phyloP scores from a whole-genome alignment of 2,329 filamentous ascomycete genomes.

The Botrytis fragariae region DNA sequence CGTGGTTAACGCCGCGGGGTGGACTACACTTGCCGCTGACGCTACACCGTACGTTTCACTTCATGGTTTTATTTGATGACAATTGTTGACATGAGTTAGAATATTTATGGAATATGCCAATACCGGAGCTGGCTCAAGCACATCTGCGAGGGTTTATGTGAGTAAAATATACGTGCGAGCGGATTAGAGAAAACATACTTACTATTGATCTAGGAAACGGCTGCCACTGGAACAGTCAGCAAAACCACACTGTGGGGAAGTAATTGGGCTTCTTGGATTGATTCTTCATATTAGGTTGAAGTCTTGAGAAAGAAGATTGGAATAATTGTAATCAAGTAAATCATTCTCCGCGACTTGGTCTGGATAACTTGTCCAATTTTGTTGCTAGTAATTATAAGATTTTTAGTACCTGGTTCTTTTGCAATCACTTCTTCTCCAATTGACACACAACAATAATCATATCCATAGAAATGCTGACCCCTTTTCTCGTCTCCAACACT shows the following conservation, averaged over 20 bases:
- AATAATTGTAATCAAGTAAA: background rate
- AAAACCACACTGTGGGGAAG: constrained; percentile 5
- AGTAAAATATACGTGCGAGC: background rate
- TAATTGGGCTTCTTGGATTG: constrained; percentile 9
- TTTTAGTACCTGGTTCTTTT: background rate
- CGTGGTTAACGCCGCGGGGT: constrained; percentile 50
- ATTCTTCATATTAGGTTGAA: background rate
- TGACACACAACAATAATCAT: background rate
- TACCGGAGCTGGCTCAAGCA: constrained; percentile 11
- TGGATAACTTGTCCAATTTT: background rate
- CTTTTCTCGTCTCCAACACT: background rate
- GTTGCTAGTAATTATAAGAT: background rate
- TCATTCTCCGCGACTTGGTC: background rate
- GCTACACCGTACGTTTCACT: constrained; percentile 23
- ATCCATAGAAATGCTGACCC: background rate
- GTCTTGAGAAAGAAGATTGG: background rate
- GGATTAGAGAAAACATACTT: background rate
- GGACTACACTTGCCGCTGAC: constrained; percentile 37
- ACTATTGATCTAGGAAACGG: constrained; percentile 1
- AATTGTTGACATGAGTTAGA: background rate
- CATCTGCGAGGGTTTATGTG: constrained; percentile 7
- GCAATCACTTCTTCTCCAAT: background rate
- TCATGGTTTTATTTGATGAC: too few relatives aligned
- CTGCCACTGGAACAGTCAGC: background rate
- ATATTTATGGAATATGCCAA: constrained; percentile 16